Percentiles rank a stretch among this genome's conserved stretches.
phyloP scores from a whole-genome alignment of 2,329 filamentous ascomycete species.

The Rachicladosporium sp. region DNA sequence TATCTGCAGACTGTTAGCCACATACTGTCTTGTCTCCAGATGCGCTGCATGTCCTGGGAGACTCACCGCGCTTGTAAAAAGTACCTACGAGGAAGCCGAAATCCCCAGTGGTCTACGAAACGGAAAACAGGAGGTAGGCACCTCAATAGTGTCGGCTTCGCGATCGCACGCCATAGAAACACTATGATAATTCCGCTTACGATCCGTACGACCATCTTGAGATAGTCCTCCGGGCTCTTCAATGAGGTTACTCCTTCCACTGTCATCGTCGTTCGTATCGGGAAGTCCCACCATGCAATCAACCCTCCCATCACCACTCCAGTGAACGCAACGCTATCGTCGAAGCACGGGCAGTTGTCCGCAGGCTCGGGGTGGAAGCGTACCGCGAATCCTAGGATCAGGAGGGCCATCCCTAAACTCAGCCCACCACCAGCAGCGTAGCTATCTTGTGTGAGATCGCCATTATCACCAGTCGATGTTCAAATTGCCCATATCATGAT shows the following conservation, averaged over 20 bases:
- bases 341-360: slow-evolving; percentile 93
- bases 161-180: slow-evolving; percentile 79
- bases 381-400: slow-evolving; percentile 62
- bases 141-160: slow-evolving; percentile 72
- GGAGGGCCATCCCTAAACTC: slow-evolving; percentile 49
- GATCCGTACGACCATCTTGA: slow-evolving; percentile 53
- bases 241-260: no score
- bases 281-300: slow-evolving; percentile 55
- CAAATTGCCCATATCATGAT: no score
- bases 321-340: slow-evolving; percentile 87
- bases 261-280: no score
- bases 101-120: slow-evolving; percentile 66
- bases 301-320: slow-evolving; percentile 80
- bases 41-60: no score
- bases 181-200: slow-evolving; percentile 70
- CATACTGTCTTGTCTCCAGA: background rate
- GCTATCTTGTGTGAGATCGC: no score
- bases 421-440: slow-evolving; percentile 41
- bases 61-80: slow-evolving; percentile 71
- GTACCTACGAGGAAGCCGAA: slow-evolving; percentile 75
- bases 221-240: slow-evolving; percentile 42
- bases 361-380: slow-evolving; percentile 82
- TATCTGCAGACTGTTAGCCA: slow-evolving; percentile 32
- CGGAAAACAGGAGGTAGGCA: slow-evolving; percentile 77
- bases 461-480: no score